A percentile compares a stretch with the other conserved stretches of the same genome.
These are phyloP conservation scores for Saccharomycopsis vini DNA, from an alignment of 805 yeast species.

Conservation along the genomic window DNA sequence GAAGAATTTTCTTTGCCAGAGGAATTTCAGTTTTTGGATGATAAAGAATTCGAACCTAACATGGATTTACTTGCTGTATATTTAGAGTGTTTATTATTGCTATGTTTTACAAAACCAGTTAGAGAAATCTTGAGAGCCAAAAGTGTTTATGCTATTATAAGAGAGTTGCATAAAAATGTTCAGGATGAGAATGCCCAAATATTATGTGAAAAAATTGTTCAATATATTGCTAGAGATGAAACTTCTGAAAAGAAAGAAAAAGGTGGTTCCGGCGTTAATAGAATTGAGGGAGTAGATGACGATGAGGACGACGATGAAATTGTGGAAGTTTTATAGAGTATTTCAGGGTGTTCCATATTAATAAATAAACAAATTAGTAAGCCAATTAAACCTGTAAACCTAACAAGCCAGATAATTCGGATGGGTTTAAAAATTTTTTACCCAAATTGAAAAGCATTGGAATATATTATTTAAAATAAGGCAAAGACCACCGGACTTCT, in stretches of 20 bases:
- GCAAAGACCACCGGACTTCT: too few species aligned
- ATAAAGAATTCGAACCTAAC: slow-evolving; percentile 70
- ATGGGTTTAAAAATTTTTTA: too few species aligned
- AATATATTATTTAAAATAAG: too few species aligned
- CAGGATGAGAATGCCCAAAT: slow-evolving; percentile 46
- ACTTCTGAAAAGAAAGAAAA: slow-evolving; percentile 33
- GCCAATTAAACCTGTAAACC: too few species aligned
- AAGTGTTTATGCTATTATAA: slow-evolving; percentile 75
- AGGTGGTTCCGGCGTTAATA: slow-evolving; percentile 17
- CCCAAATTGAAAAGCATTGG: too few species aligned
- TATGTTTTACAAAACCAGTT: slow-evolving; percentile 65
- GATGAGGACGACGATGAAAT: slow-evolving; percentile 16
- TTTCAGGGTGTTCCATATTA: too few species aligned
- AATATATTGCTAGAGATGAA: slow-evolving; percentile 90
- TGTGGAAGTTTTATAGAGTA: slow-evolving; percentile 13
- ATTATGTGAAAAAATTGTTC: slow-evolving; percentile 75
- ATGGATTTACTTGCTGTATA: slow-evolving; percentile 58
- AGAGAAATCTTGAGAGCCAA: slow-evolving; percentile 75
- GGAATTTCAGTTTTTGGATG: slow-evolving; percentile 70
- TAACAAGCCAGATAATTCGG: too few species aligned
- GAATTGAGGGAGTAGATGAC: slow-evolving; percentile 8
- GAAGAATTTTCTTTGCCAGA: slow-evolving; percentile 85
- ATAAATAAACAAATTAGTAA: too few species aligned
- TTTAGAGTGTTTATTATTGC: slow-evolving; percentile 68
- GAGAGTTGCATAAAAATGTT: slow-evolving; percentile 69